Percentiles rank a stretch among this genome's conserved stretches.
Evolutionary conservation across 2,329 filamentous ascomycete genomes (phyloP).

Genomic region (Phyllosticta citribraziliensis): DNA sequence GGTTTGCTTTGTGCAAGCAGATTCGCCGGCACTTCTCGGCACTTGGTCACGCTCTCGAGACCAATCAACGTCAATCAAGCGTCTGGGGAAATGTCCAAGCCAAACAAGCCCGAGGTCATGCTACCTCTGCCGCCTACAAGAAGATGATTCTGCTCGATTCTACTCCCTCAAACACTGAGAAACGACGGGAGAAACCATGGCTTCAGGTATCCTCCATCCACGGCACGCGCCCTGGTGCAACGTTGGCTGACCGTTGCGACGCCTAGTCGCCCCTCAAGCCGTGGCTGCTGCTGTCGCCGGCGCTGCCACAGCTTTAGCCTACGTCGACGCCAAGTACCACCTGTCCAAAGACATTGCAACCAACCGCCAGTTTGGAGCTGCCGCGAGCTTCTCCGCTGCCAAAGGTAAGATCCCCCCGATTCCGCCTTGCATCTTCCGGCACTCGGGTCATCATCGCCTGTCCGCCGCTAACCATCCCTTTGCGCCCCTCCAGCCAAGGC

Average conservation of each 20-base stretch:
- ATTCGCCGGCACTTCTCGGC: background rate
- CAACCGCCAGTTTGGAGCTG: background rate
- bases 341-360: constrained; percentile 46
- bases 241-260: background rate
- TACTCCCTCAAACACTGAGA: too few species aligned
- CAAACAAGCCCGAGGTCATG: background rate
- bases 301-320: constrained; percentile 39
- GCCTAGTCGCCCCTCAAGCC: background rate
- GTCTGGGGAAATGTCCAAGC: background rate
- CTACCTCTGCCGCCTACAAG: background rate
- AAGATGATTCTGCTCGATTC: background rate
- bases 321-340: constrained; percentile 62
- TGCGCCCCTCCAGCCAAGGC: background rate
- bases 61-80: background rate
- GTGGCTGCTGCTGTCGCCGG: constrained; percentile 15
- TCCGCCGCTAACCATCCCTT: background rate
- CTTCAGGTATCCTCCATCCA: background rate
- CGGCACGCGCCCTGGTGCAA: background rate
- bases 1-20: background rate
- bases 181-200: background rate
- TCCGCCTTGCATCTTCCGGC: constrained; percentile 16
- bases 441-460: constrained; percentile 17
- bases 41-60: background rate
- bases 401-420: constrained; percentile 31
- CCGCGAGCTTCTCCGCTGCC: background rate